These are phyloP conservation scores for Fomitopsis schrenkii DNA, from an alignment of 1,284 basidiomycete species.

Conservation along the genomic window DNA sequence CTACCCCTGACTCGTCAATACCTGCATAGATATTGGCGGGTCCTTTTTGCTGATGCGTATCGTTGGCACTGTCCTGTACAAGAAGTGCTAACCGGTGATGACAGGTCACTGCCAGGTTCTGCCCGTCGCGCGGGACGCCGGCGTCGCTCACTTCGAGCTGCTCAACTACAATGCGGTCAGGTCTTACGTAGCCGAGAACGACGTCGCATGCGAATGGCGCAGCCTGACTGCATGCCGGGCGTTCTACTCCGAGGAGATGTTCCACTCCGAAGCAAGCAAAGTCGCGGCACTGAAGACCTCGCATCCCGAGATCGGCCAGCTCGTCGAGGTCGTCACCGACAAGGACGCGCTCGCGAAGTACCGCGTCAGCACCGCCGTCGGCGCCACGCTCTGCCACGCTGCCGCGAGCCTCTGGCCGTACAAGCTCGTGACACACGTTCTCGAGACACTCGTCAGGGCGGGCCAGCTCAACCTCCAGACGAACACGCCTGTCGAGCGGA, in stretches of 20 bases:
- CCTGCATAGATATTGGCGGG: too few relatives aligned
- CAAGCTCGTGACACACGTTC: conserved; percentile 38
- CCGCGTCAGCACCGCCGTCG: conserved; percentile 34
- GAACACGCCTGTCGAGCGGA: conserved; percentile 35
- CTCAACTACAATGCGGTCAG: conserved; percentile 56
- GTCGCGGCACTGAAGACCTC: conserved; percentile 23
- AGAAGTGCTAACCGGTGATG: not conserved
- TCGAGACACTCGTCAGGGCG: conserved; percentile 30
- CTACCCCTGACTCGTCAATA: too few relatives aligned
- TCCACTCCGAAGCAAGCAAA: conserved; percentile 29
- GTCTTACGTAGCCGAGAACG: conserved; percentile 39
- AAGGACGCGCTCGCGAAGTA: conserved; percentile 33
- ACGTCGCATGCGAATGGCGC: conserved; percentile 56
- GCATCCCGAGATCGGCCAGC: not conserved
- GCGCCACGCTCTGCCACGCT: conserved; percentile 23
- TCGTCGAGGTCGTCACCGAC: conserved; percentile 17
- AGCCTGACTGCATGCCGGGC: conserved; percentile 42
- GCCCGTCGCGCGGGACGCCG: conserved; percentile 42
- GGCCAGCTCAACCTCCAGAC: conserved; percentile 36
- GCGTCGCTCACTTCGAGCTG: conserved; percentile 62
- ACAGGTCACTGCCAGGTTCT: not conserved
- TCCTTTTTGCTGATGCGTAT: too few relatives aligned
- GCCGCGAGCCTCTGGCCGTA: conserved; percentile 34
- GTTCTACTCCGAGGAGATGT: conserved; percentile 30
- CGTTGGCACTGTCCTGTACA: not conserved